These are phyloP conservation scores for Gastrolobium bilobum DNA, from an alignment of 306 rosid species.

Conservation along the genomic window DNA sequence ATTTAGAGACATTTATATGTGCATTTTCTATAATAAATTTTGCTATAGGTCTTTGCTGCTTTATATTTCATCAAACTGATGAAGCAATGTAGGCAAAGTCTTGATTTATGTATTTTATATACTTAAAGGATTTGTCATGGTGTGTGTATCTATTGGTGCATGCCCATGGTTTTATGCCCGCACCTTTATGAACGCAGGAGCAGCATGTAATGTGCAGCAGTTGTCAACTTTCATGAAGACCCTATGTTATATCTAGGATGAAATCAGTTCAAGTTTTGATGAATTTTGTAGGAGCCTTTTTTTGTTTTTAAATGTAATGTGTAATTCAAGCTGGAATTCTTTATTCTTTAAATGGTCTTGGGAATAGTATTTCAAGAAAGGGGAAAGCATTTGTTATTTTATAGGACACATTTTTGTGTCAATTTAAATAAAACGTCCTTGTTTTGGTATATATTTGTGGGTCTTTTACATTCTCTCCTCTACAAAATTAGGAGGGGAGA, in stretches of 20 bases:
- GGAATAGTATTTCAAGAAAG: neutral
- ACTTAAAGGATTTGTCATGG: neutral
- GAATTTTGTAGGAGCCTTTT: neutral
- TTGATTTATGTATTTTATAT: neutral
- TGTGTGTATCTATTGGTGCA: neutral
- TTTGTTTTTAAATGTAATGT: neutral
- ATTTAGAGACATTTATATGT: neutral
- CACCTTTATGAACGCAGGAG: neutral
- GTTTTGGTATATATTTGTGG: no score
- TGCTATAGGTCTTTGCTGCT: conserved; percentile 18
- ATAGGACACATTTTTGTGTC: no score
- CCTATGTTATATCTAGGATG: neutral
- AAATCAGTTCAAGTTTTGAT: neutral
- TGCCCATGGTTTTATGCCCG: neutral
- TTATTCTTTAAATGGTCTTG: conserved; percentile 4
- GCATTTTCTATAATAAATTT: conserved; percentile 5
- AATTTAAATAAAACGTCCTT: no score
- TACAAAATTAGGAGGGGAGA: no score
- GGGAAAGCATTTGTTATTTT: no score
- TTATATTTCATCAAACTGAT: conserved; percentile 23
- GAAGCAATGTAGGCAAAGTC: neutral
- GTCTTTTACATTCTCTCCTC: no score
- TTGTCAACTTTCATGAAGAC: neutral
- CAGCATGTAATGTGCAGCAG: neutral
- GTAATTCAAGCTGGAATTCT: neutral